Conservation (phyloP, 768 basidiomycete genomes). For the Boletus eberwhitei region DNA sequence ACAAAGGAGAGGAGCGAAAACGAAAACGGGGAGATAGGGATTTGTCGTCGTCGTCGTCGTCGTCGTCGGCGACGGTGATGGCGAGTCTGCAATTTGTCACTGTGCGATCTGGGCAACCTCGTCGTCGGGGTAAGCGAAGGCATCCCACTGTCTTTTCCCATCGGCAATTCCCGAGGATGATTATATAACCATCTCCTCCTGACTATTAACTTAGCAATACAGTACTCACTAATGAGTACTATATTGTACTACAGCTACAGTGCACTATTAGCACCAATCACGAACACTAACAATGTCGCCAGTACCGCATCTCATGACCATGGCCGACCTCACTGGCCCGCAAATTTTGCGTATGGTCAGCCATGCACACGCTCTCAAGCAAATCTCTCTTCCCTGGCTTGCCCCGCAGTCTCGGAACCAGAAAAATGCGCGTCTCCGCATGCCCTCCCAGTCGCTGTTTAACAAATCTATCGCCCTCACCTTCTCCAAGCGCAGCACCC, state of each 20-base stretch:
- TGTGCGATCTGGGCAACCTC: background rate
- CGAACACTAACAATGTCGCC: constrained; percentile 17
- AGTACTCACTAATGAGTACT: too few relatives aligned
- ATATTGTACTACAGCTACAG: too few relatives aligned
- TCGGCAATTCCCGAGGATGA: constrained; percentile 9
- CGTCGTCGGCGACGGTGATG: constrained; percentile 9
- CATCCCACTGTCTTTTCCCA: background rate
- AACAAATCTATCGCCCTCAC: constrained; percentile 85
- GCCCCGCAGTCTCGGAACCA: constrained; percentile 40
- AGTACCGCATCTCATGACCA: constrained; percentile 76
- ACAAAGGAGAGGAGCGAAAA: background rate
- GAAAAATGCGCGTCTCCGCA: constrained; percentile 40
- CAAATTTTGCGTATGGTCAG: constrained; percentile 68
- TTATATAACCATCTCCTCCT: background rate
- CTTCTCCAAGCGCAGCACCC: constrained; percentile 91
- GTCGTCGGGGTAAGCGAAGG: background rate
- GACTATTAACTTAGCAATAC: too few relatives aligned
- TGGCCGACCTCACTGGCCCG: constrained; percentile 78
- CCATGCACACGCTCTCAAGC: constrained; percentile 66
- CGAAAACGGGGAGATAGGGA: background rate
- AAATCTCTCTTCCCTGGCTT: constrained; percentile 63
- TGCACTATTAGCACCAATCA: too few relatives aligned
- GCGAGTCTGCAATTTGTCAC: background rate
- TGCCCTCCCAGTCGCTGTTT: constrained; percentile 73
- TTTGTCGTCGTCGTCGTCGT: constrained; percentile 3